Base-by-base conservation (phyloP, 345 rosid species). In the Erodium maritimum region DNA sequence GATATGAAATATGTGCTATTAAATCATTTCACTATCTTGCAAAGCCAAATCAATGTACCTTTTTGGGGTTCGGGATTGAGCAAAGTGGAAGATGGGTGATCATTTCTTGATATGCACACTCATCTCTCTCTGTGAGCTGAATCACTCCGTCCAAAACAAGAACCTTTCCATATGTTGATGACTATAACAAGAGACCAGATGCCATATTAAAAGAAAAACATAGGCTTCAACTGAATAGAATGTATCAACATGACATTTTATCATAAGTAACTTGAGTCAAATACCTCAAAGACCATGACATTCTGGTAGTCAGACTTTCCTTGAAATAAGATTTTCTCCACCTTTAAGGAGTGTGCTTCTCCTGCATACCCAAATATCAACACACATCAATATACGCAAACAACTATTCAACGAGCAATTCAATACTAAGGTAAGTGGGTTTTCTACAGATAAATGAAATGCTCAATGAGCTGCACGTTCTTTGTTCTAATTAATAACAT, bases 81-180 rank as follows among this genome's bases (percentile, higher is more conserved):
- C 77, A 78, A n/a, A 78, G 82, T 3, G 79, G 77, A 25, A 78
- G 77, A 60, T 75, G 79, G 54, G 82, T 78, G 23, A 78, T 70
- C 79, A 75, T 78, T 64, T 75, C 82, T 67, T 78, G 82, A 60
- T 78, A 78, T 5, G 79, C 82, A 75, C 74, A 78, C 55, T 78
- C 82, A 62, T 75, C 82, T 65, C 72, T 74, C 68, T 78, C 77
- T 4, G 79, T 69, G 24, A 78, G 77, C 63, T 72, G 80, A 70
- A 78, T 60, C 56, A 72, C 68, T 23, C 82, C 80, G 55, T 78
- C 80, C 65, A 78, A 59, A 55, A 78, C 62, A 16, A 70, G 75
- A 59, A 78, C 79, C 55, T 72, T 78, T n/a, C 82, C 80, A 25
- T 78, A 71, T 17, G 72, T 67, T 25, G 78, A 56, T 55, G 79